phyloP scores from a whole-genome alignment of 2,329 filamentous ascomycete genomes.

The Didymella sp. region DNA sequence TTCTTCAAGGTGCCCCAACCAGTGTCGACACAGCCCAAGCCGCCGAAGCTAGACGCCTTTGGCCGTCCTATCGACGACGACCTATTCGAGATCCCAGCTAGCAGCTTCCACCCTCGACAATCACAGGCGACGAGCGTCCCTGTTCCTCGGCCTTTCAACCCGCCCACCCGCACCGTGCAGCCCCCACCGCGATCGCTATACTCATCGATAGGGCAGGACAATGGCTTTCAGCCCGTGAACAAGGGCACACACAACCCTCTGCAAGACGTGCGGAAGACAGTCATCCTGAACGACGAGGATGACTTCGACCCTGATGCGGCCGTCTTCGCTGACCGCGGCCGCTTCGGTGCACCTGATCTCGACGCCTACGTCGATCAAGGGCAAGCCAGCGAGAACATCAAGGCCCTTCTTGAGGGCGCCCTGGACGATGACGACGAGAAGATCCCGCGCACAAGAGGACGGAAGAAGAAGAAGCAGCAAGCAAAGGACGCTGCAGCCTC shows the following conservation, averaged over 20 bases:
- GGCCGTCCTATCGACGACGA: slow-evolving; percentile 41
- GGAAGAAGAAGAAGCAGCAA: slow-evolving; percentile 52
- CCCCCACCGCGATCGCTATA: slow-evolving; percentile 61
- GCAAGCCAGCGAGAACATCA: slow-evolving; percentile 78
- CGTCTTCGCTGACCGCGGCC: slow-evolving; percentile 54
- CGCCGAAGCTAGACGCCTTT: slow-evolving; percentile 21
- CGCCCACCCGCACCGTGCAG: slow-evolving; percentile 53
- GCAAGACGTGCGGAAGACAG: slow-evolving; percentile 48
- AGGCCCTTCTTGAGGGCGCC: slow-evolving; percentile 80
- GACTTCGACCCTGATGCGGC: slow-evolving; percentile 57
- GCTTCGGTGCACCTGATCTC: slow-evolving; percentile 62
- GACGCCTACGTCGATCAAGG: slow-evolving; percentile 71
- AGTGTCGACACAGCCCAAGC: slow-evolving; percentile 3
- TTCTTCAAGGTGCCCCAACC: slow-evolving; percentile 10
- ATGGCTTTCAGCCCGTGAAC: slow-evolving; percentile 51
- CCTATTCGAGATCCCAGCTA: slow-evolving; percentile 45
- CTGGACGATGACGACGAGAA: slow-evolving; percentile 75
- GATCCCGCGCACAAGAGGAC: slow-evolving; percentile 54
- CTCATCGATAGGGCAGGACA: slow-evolving; percentile 57
- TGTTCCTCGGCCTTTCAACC: slow-evolving; percentile 59
- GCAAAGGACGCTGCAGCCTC: slow-evolving; percentile 48
- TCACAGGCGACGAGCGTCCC: slow-evolving; percentile 47
- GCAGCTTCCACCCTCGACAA: slow-evolving; percentile 42
- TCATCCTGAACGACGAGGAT: slow-evolving; percentile 53
- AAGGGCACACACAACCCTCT: slow-evolving; percentile 36